A percentile compares a stretch with the other conserved stretches of the same genome.
These are phyloP conservation scores for Euphorbia tirucalli DNA, from an alignment of 345 rosid genomes.

Conservation along the genomic window DNA sequence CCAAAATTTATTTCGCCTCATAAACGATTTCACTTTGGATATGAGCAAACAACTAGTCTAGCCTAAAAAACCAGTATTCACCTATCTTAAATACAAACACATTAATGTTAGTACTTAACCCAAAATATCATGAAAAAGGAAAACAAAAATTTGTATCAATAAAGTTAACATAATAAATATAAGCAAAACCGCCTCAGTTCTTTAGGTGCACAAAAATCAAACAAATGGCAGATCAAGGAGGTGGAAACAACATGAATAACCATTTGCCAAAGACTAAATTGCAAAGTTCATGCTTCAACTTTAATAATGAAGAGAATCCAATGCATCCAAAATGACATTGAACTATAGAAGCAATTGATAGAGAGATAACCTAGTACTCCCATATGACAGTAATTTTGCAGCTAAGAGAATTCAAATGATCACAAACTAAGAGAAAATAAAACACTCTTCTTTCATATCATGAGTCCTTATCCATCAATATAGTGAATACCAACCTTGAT, in stretches of 20 bases:
- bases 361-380: background rate
- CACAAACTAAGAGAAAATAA: background rate
- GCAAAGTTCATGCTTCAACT: background rate
- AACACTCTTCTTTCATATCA: background rate
- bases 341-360: background rate
- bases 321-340: background rate
- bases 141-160: background rate
- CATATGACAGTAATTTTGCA: background rate
- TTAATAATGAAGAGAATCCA: background rate
- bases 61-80: background rate
- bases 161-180: background rate
- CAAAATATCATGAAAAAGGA: background rate
- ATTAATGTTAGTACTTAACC: background rate
- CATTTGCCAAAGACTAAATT: background rate
- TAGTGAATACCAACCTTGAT: conserved; percentile 61
- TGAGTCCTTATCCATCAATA: background rate
- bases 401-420: background rate
- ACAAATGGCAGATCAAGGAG: background rate
- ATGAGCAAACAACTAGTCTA: background rate
- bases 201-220: background rate
- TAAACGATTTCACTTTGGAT: background rate
- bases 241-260: background rate
- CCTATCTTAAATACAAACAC: background rate
- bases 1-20: background rate
- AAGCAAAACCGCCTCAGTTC: background rate